phyloP scores from a whole-genome alignment of 169 alveolate genomes.

The Fabrea salina region DNA sequence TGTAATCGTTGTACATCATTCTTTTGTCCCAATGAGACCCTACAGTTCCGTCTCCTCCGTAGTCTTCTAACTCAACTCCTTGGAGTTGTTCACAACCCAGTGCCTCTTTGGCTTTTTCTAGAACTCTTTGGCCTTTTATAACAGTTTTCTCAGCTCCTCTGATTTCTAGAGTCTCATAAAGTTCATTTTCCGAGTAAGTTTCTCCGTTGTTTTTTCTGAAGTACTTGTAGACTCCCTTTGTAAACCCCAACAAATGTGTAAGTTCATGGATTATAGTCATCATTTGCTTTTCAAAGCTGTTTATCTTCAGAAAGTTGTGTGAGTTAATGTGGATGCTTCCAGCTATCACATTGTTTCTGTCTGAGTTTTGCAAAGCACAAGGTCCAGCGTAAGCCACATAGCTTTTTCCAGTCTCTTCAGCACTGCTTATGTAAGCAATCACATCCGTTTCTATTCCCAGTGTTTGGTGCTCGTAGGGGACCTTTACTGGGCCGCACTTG shows the following conservation, averaged over 20 bases:
- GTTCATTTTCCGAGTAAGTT: background rate
- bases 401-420: background rate
- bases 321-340: background rate
- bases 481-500: background rate
- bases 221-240: background rate
- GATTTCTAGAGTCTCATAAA: background rate
- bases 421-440: background rate
- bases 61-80: constrained; percentile 54
- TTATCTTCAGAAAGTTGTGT: background rate
- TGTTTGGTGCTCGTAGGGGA: background rate
- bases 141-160: background rate
- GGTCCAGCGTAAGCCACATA: constrained; percentile 17
- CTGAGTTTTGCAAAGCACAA: background rate
- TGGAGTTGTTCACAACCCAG: constrained; percentile 37
- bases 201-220: background rate
- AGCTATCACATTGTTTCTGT: background rate
- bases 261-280: constrained; percentile 1
- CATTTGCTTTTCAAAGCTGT: background rate
- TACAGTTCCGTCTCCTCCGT: constrained; percentile 53
- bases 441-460: constrained; percentile 7
- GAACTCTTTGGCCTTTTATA: constrained; percentile 40
- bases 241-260: constrained; percentile 4
- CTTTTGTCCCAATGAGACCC: constrained; percentile 59
- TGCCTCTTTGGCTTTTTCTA: constrained; percentile 37
- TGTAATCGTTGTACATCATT: constrained; percentile 49